Evolutionary conservation across 345 rosid genomes (phyloP), one percentile per base, ranked within the genome.

Genomic region (thale cress (Arabidopsis thaliana)): DNA sequence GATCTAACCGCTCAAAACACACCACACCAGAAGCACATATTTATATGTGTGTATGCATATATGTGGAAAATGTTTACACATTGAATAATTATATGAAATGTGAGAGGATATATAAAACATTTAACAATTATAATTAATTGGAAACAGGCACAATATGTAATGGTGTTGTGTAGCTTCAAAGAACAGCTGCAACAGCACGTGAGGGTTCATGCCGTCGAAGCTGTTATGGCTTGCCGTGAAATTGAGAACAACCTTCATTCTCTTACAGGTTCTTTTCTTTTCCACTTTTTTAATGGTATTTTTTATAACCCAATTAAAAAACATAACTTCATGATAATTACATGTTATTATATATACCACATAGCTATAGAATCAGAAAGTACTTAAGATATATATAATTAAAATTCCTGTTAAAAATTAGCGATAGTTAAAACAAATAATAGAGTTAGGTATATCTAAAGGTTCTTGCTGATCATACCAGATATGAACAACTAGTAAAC

Each of bases 181-280:
- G 98, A 94, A 61, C 98, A 94, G 84, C 95, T 94, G 20, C 98
- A 94, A 69, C 98, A 94, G 53, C 98, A 94, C 79, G 98, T 94
- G 81, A 85, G 97, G 79, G 93, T 94, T 69, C 96, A 94, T 69
- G 98, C 98, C 80, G 96, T 94, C 49, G 98, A 94, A 80, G 98
- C 97, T 41, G 97, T 94, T 71, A 94, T 91, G 98, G 92, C 89
- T 74, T 91, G 98, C 87, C 98, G 98, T 71, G 97, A 91, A 74
- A 90, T 94, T 65, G 97, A 91, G 76, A 94, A 83, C 81, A 85
- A 85, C 76, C 84, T 94, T 44, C 98, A 90, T 67, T 87, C 98
- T 82, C 90, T 94, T 56, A 91, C 98, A 49, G 98, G 98, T 94
- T 34, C 36, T 22, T 23, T 44, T 42, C 71, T 34, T 58, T 77